Base-by-base conservation (phyloP, 179 eudicot species). In the Beta corolliflora region DNA sequence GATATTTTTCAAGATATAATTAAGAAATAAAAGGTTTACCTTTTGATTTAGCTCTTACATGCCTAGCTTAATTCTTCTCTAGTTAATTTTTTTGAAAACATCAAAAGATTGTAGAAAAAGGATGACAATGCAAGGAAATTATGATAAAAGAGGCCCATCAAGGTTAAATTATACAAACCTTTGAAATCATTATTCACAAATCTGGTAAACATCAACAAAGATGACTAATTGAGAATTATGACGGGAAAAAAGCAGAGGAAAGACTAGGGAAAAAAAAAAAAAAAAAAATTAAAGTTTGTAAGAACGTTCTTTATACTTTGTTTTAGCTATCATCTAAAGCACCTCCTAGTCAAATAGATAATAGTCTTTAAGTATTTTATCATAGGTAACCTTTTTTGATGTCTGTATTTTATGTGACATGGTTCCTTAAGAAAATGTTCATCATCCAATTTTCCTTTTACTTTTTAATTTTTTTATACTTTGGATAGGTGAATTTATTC, bases 361-460 rank as follows among this genome's bases (percentile, higher is more conserved):
- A 12, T 63, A 61, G 66, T 61, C 67, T 52, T 64, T 73, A 48
- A 10, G 31, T 73, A 29, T 73, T 73, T 54, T 54, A 50, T 52
- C 61, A 36, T 67, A 78, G 63, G 52, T 63, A 66, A 25, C 63
- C 80, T 77, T 81, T 76, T 77, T 12, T 73, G 19, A 77, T 84
- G 86, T 84, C 86, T 80, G 78, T 77, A 53, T 65, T 84, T 80
- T 80, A 2, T 7, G 23, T 46, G 79, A 72, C 86, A 84, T 71
- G 66, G 55, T 76, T 84, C 79, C 86, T 54, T 73, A 73, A 31
- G 19, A 54, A n/a, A 73, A 54, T 73, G 77, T 29, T 73, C 63
- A 73, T 73, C 63, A 73, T 7, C 63, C 77, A 73, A 31, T 31
- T 31, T 31, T 31, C 36, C 36, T 31, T 31, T 31, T 31, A 31